Base-by-base conservation (phyloP, 148 eudicot genomes). In the Hydrangea macrophylla region DNA sequence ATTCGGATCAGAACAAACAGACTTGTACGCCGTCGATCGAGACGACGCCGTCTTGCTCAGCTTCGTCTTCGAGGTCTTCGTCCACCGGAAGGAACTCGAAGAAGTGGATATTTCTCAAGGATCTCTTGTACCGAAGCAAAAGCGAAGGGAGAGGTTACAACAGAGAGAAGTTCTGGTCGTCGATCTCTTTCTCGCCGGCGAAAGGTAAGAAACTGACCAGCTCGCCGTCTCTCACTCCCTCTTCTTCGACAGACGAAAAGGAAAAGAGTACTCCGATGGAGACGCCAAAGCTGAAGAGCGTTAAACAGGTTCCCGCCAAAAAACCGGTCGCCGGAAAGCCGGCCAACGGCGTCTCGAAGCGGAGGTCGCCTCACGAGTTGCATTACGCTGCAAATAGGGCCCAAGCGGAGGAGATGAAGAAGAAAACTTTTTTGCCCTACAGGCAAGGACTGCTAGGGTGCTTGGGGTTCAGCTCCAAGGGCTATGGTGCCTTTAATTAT, bases 401-500 rank as follows among this genome's bases (percentile, higher is more conserved):
- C 22, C 62, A 59, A 25, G 40, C 62, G 40, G 62, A 59, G 62
- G 62, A 59, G 62, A 59, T 59, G 62, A 59, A 59, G 62, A 59
- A 59, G 62, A 59, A 8, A 26, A 59, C 62, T 24, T 59, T 15
- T n/a, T 32, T 59, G 62, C 62, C 62, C 9, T 59, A 59, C 62
- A 31, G 40, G 24, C 62, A 33, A 31, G 42, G 62, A 40, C 20
- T 59, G 40, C 62, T 59, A 1, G 62, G 62, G 33, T 59, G 40
- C 18, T 27, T 59, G n/a, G 62, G 62, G 25, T 32, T 59, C 11
- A 59, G 62, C 40, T 59, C 62, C 42, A 59, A 17, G 40, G 62
- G 62, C n/a, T 58, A 59, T 33, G 62, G 62, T 17, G 62, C 62
- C 0, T 1, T 59, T 31, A 59, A 20, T 33, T n/a, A n/a, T n/a